Base-by-base conservation (phyloP, 2,329 filamentous ascomycete genomes). In the Incumbomyces delicatus region DNA sequence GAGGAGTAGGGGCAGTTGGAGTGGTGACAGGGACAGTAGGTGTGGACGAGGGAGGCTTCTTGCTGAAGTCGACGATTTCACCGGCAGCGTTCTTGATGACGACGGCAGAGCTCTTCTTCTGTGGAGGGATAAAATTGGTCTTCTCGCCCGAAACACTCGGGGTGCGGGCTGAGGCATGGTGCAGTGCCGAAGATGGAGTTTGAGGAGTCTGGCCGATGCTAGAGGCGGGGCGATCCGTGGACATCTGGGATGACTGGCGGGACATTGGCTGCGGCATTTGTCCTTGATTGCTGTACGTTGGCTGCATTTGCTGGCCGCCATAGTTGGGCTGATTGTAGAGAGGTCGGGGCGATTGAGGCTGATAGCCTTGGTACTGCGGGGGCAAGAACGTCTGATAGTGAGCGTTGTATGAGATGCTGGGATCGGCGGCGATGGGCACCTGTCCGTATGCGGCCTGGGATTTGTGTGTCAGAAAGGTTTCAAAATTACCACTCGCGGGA, bases 71-170 rank as follows among this genome's bases (percentile, higher is more conserved):
- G 57, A 87, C 80, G 11, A 95, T 71, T 27, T 80, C 78, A 61
- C 92, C 87, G 47, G 82, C 76, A 27, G 83, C 76, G 59, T 87
- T 86, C 73, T 87, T 94, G 72, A 95, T 95, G 41, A 81, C 74
- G 54, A 95, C 84, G 1, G 83, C 81, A 40, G 80, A 81, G 65
- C 78, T 87, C 72, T 83, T 86, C 13, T 65, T 60, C 48, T 63
- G 62, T 2, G 65, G 72, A 8, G 83, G 81, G 50, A 78, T 77
- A 51, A 82, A 80, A 54, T 78, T 75, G 5, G 75, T 74, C 52
- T 77, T 78, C 31, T 79, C 73, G 18, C 74, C 77, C 30, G 81
- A 77, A 49, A 73, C 75, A 70, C 74, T 62, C 65, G 79, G 72
- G 33, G 67, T 66, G 48, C 60, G 79, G 70, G 66, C 81, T 64